Percentiles rank a stretch among this genome's conserved stretches.
phyloP scores from a whole-genome alignment of 2,329 filamentous ascomycete species.

The Exserohilum rostratum region DNA sequence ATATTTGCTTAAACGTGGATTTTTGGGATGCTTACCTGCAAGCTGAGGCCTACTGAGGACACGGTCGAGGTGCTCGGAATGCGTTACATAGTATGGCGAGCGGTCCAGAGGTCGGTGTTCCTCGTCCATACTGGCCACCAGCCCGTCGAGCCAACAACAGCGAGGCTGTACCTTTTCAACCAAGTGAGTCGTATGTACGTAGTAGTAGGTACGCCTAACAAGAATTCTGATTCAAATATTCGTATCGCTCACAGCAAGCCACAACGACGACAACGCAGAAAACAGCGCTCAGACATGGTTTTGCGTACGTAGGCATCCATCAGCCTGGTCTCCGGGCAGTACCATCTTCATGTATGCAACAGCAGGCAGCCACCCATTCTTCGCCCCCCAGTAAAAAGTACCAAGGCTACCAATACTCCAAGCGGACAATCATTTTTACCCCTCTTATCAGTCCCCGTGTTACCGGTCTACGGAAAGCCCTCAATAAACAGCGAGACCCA shows the following conservation, averaged over 20 bases:
- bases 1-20: neutral
- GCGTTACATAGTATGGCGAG: constrained; percentile 23
- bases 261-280: neutral
- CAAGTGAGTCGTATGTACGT: neutral
- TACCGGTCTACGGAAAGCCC: neutral
- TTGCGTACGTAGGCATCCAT: neutral
- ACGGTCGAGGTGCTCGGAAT: constrained; percentile 30
- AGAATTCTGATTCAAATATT: neutral
- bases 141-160: neutral
- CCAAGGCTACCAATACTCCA: constrained; percentile 6
- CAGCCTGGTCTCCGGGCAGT: neutral
- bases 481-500: constrained; percentile 1
- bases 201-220: neutral
- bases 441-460: neutral
- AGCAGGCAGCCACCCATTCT: too few species aligned
- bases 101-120: constrained; percentile 24
- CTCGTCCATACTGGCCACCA: constrained; percentile 4
- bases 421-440: too few species aligned
- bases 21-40: constrained; percentile 16
- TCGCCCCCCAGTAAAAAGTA: too few species aligned
- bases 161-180: neutral
- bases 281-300: neutral
- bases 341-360: neutral
- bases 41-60: constrained; percentile 28
- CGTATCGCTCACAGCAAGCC: neutral